Evolutionary conservation across 306 rosid species (phyloP), one percentile per base, ranked within the genome.

Genomic region (Cucumis melo): DNA sequence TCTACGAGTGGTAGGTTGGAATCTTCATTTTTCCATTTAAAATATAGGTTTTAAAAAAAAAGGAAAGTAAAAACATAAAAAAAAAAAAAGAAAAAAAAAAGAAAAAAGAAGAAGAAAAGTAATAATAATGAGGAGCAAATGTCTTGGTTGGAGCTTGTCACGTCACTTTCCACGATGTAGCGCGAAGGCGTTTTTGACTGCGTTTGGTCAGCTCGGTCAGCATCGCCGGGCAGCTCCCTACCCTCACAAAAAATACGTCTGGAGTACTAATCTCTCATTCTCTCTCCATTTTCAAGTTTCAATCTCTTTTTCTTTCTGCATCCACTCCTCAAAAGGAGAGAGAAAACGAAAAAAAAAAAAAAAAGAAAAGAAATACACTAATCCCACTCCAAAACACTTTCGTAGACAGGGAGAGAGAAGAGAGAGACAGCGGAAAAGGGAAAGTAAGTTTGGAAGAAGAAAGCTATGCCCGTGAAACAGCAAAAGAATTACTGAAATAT

Each of bases 121-220:
- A 38, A 60, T 24, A 60, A 60, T 60, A 60, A 60, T 5, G 14
- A 60, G 15, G 29, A 20, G 71, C 15, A 63, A 63, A 34, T 63
- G 44, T 34, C 23, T 63, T 65, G 53, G 73, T 66, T 78, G 84
- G 82, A 85, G 76, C 70, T 57, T 74, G 98, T 87, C 97, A 91
- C 88, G 92, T 88, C 96, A 75, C 92, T 89, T 90, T 94, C 96
- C 93, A 90, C 88, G 82, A 68, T 87, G 81, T 80, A 86, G 93
- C 88, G 93, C 88, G 80, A 82, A 87, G 75, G 84, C 72, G 87
- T 81, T 90, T 89, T 90, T 87, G 93, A 92, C 93, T 87, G 90
- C 89, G 85, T 78, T 66, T 78, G 96, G 97, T 94, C 97, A 89
- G 77, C 85, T 61, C 54, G 97, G 93, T 72, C 90, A 88, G 79